Conservation (phyloP, 495 filamentous ascomycete species). For the Aspergillus kassunensis region DNA sequence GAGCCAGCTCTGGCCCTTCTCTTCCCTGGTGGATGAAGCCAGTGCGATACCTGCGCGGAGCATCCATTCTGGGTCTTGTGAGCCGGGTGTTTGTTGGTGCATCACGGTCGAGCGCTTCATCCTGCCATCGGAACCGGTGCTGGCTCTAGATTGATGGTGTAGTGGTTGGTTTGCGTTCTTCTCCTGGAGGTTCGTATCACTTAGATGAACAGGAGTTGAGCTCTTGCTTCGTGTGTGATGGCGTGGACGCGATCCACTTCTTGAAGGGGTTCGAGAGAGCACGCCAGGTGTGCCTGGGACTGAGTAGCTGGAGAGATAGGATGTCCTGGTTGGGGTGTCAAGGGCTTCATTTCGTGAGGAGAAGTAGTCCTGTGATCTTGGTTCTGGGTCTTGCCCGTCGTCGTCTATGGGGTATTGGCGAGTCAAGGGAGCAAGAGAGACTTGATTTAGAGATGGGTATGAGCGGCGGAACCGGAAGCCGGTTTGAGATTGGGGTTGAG, state of each 20-base stretch:
- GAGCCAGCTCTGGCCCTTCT: conserved; percentile 78
- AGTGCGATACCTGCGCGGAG: conserved; percentile 68
- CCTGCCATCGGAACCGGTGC: not conserved
- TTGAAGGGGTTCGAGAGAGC: conserved; percentile 40
- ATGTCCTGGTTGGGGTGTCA: conserved; percentile 26
- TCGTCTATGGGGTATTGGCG: conserved; percentile 60
- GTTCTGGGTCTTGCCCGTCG: conserved; percentile 28
- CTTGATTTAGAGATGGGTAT: conserved; percentile 43
- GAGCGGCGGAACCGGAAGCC: conserved; percentile 43
- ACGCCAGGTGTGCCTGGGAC: conserved; percentile 45
- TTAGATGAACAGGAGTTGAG: conserved; percentile 29
- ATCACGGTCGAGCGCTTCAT: conserved; percentile 11
- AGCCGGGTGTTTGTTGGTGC: not conserved
- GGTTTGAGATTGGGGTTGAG: conserved; percentile 10
- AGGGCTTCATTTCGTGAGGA: conserved; percentile 16
- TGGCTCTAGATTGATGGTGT: conserved; percentile 18
- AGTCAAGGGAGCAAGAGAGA: conserved; percentile 62
- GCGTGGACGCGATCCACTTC: conserved; percentile 41
- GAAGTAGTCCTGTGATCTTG: conserved; percentile 32
- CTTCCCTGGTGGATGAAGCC: conserved; percentile 65
- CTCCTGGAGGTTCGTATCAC: conserved; percentile 35
- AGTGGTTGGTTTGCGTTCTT: conserved; percentile 22
- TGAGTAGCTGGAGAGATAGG: conserved; percentile 43
- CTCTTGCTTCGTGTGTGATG: conserved; percentile 37
- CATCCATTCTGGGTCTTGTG: conserved; percentile 64